Evolutionary conservation across 164 flowering plant species (phyloP), one percentile per base, ranked within the genome.

Genomic region (Vitis cinerea): DNA sequence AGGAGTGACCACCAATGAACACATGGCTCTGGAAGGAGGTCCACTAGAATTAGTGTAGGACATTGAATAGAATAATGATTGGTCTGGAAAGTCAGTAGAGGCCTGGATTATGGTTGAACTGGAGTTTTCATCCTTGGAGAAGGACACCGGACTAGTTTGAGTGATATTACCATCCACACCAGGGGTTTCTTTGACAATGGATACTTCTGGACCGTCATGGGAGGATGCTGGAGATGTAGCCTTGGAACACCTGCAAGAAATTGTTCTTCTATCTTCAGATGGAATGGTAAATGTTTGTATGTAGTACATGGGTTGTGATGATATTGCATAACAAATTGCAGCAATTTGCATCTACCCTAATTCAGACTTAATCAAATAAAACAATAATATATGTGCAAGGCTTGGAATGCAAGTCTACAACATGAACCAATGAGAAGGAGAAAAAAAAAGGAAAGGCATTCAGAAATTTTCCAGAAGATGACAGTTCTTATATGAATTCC

Each of bases 141-240:
- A 58, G 52, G 67, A 72, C 64, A 59, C 64, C 50, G 86, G 71
- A 74, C 87, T 77, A 23, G 74, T 37, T 16, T 61, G 13, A 13
- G 65, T 10, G 29, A 11, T 48, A 55, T 50, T 65, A 61, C 57
- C 63, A 50, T 44, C 64, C 52, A 71, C 50, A 52, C n/a, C 70
- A 54, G 85, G 87, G 29, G 89, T 86, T 73, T 88, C 94, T 68
- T 78, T 78, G 44, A 83, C 88, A 74, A 83, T 14, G 30, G 76
- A 71, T 47, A 69, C 47, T 13, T 84, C 88, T 56, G 79, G 81
- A 75, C 83, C 83, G 47, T 72, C 81, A 65, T 59, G 50, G 56
- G 72, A 66, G 48, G 70, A 74, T 54, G 72, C 75, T 63, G 30
- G 57, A 15, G 75, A 66, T 27, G 59, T 66, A 62, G 65, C 50